A percentile compares a stretch with the other conserved stretches of the same genome.
phyloP scores from a whole-genome alignment of 2,329 filamentous ascomycete species.

The Sclerotinia minor region DNA sequence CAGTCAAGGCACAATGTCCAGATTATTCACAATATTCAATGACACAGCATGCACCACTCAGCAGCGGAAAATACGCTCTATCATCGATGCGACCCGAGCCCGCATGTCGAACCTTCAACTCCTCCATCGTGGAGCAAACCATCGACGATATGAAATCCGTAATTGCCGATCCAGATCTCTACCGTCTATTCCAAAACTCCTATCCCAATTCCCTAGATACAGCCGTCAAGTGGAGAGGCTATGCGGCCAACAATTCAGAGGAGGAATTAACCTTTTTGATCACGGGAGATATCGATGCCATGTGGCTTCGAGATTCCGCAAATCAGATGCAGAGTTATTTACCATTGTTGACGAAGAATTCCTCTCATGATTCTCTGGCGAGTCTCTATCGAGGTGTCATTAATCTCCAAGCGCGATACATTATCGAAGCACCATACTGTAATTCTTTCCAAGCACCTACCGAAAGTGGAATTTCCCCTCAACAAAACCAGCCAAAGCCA shows the following conservation, averaged over 20 bases:
- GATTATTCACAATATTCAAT: slow-evolving; percentile 64
- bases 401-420: slow-evolving; percentile 69
- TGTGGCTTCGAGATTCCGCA: slow-evolving; percentile 85
- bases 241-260: slow-evolving; percentile 54
- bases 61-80: slow-evolving; percentile 71
- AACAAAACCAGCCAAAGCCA: slow-evolving; percentile 58
- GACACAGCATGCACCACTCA: slow-evolving; percentile 67
- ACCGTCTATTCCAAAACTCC: slow-evolving; percentile 68
- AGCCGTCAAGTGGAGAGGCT: slow-evolving; percentile 67
- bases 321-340: slow-evolving; percentile 73
- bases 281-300: slow-evolving; percentile 71
- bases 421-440: slow-evolving; percentile 74
- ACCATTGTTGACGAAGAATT: slow-evolving; percentile 57
- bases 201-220: slow-evolving; percentile 77
- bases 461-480: slow-evolving; percentile 65
- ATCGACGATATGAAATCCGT: slow-evolving; percentile 68
- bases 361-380: slow-evolving; percentile 59
- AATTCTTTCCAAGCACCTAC: slow-evolving; percentile 87
- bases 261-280: slow-evolving; percentile 65
- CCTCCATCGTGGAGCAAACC: slow-evolving; percentile 72
- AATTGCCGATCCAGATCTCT: slow-evolving; percentile 75
- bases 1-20: slow-evolving; percentile 51
- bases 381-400: slow-evolving; percentile 69
- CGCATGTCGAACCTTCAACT: slow-evolving; percentile 79
- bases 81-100: slow-evolving; percentile 76